phyloP scores from a whole-genome alignment of 139 green algal species.

The Coccomyxa sp. region DNA sequence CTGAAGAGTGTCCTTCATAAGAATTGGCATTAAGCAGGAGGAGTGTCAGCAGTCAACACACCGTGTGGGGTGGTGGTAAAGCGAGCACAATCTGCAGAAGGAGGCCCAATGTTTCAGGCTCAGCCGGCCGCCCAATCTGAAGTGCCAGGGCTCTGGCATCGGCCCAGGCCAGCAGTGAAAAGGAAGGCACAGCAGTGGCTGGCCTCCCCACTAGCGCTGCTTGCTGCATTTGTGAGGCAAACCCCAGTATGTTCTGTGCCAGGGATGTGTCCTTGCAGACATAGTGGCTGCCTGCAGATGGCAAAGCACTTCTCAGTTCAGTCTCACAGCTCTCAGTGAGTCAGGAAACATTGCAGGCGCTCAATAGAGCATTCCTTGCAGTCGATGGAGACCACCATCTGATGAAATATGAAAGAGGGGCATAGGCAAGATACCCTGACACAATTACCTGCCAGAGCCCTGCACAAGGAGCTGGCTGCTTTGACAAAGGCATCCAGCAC shows the following conservation, averaged over 20 bases:
- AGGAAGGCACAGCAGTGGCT: not conserved
- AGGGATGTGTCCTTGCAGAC: not conserved
- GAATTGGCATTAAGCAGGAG: not conserved
- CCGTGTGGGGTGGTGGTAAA: not conserved
- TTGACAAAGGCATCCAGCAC: not conserved
- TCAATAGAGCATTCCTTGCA: not conserved
- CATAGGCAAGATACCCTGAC: not conserved
- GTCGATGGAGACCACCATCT: not conserved
- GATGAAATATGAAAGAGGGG: not conserved
- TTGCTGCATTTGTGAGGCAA: not conserved
- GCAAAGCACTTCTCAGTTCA: not conserved
- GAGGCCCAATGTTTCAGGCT: not conserved
- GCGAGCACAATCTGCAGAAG: not conserved
- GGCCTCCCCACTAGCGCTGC: not conserved
- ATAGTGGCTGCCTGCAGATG: not conserved
- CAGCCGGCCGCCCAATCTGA: no score
- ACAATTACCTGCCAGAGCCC: not conserved
- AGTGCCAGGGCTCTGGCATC: not conserved
- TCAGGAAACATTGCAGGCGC: not conserved
- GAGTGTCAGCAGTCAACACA: not conserved
- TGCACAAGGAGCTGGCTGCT: not conserved
- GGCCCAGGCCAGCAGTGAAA: not conserved
- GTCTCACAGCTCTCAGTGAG: not conserved
- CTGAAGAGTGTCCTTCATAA: not conserved
- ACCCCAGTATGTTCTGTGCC: not conserved